These are phyloP conservation scores for Flaveria bidentis DNA, from an alignment of 129 eudicot genomes.

Conservation along the genomic window DNA sequence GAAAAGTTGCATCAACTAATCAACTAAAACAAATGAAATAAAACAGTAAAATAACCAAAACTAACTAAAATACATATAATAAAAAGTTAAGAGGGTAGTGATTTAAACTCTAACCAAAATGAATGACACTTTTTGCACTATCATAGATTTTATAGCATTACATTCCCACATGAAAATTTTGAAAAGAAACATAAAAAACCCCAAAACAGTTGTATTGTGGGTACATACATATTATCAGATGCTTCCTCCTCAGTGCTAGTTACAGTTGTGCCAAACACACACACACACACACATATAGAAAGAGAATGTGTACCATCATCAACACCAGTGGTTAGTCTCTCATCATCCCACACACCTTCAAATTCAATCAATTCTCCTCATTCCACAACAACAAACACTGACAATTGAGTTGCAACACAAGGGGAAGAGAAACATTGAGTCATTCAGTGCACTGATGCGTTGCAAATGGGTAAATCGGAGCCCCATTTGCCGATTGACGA, in stretches of 20 bases:
- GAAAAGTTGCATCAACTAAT: too few species aligned
- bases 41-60: neutral
- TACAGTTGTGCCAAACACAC: conserved; percentile 41
- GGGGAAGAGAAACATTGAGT: neutral
- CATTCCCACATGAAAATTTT: conserved; percentile 35
- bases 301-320: conserved; percentile 41
- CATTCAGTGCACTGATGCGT: conserved; percentile 56
- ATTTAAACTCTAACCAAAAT: neutral
- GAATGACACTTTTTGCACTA: neutral
- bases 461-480: conserved; percentile 70
- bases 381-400: neutral
- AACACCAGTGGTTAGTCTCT: conserved; percentile 41
- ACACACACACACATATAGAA: conserved; percentile 20
- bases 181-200: conserved; percentile 20
- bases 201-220: conserved; percentile 25
- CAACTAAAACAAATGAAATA: neutral
- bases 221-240: conserved; percentile 35
- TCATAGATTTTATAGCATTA: neutral
- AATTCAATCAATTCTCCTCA: conserved; percentile 16
- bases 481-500: conserved; percentile 53
- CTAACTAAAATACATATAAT: neutral
- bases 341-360: conserved; percentile 36
- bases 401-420: conserved; percentile 20
- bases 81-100: neutral
- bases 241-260: conserved; percentile 43